These are phyloP conservation scores for Miscanthus sacchariflorus DNA, from an alignment of 202 grass and related monocot species.

Conservation along the genomic window DNA sequence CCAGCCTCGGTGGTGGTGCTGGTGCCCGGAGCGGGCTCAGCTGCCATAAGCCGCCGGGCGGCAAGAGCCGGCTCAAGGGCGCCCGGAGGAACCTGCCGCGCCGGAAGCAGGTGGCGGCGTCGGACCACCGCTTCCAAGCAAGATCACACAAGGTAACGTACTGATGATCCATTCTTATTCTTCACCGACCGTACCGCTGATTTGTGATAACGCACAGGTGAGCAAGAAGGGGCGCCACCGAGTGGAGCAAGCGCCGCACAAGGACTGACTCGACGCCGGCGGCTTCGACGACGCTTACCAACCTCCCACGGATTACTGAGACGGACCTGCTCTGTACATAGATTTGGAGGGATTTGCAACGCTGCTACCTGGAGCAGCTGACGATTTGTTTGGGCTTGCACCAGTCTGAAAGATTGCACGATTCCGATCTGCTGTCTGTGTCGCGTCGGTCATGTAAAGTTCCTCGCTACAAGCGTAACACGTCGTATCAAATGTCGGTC, in stretches of 20 bases:
- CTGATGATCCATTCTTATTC: not conserved
- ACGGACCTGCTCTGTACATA: conserved; percentile 47
- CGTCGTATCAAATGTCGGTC: conserved; percentile 8
- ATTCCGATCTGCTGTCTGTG: not conserved
- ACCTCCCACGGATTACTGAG: conserved; percentile 69
- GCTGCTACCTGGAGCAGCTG: not conserved
- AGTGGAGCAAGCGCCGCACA: conserved; percentile 51
- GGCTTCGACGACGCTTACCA: conserved; percentile 46
- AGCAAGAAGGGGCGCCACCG: conserved; percentile 72
- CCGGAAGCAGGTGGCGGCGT: conserved; percentile 53
- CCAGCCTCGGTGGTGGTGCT: conserved; percentile 1
- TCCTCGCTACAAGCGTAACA: no score
- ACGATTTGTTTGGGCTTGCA: conserved; percentile 12
- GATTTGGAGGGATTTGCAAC: not conserved
- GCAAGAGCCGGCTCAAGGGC: conserved; percentile 61
- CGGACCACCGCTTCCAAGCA: conserved; percentile 46
- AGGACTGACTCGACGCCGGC: conserved; percentile 27
- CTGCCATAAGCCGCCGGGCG: conserved; percentile 52
- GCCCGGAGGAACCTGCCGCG: conserved; percentile 56
- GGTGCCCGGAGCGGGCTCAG: conserved; percentile 24
- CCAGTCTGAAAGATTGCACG: not conserved
- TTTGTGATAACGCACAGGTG: conserved; percentile 45
- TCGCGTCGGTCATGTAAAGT: not conserved
- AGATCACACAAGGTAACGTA: conserved; percentile 76
- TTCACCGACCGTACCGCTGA: not conserved